A percentile compares a stretch with the other conserved stretches of the same genome.
Evolutionary conservation across 2,329 filamentous ascomycete species (phyloP).

Genomic region (Pseudogymnoascus sp.): DNA sequence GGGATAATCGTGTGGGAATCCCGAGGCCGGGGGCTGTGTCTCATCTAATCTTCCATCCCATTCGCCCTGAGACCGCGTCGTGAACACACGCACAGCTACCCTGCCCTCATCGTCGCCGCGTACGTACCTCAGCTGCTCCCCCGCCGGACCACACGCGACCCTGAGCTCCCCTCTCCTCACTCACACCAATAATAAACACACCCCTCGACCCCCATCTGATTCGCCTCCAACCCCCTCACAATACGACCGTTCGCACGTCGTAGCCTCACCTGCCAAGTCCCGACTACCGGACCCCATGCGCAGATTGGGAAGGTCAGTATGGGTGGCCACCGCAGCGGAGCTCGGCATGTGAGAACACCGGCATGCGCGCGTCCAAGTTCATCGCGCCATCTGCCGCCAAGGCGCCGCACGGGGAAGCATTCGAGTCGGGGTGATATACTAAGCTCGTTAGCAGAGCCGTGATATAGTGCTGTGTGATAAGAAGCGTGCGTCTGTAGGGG

Average conservation of each 20-base stretch:
- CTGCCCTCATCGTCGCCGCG: background rate
- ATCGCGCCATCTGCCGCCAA: too few relatives aligned
- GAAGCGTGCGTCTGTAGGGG: background rate
- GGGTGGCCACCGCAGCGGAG: too few relatives aligned
- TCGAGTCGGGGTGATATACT: background rate
- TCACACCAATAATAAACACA: too few relatives aligned
- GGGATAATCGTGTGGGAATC: background rate
- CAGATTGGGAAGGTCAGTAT: background rate
- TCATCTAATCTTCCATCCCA: background rate
- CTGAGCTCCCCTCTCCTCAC: background rate
- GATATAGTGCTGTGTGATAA: background rate
- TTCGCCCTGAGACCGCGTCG: background rate
- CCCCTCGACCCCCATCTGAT: background rate
- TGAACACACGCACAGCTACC: too few relatives aligned
- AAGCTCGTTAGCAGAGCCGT: background rate
- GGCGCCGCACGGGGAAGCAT: too few relatives aligned
- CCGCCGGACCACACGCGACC: background rate
- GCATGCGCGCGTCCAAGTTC: background rate
- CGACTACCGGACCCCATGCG: conserved; percentile 3
- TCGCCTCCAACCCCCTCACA: background rate
- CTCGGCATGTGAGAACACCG: too few relatives aligned
- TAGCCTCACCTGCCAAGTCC: background rate
- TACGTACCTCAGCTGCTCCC: background rate
- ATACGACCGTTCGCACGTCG: background rate
- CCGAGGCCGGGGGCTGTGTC: background rate